Conservation (phyloP, 2,329 filamentous ascomycete species). For the Fusarium sp. region DNA sequence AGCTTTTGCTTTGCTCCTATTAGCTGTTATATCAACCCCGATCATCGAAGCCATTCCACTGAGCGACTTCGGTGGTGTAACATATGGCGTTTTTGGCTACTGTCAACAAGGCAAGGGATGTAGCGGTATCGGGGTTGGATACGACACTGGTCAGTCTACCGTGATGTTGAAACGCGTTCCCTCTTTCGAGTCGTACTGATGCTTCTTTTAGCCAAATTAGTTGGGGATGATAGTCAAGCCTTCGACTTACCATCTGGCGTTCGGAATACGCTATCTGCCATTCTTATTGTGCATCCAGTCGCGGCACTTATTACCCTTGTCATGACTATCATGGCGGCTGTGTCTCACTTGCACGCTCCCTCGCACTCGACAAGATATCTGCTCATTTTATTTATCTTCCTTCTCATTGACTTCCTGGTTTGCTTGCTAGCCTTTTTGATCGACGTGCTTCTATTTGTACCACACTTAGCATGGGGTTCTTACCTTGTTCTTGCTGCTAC, state of each 20-base stretch:
- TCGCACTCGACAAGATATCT: conserved; percentile 92
- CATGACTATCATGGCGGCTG: conserved; percentile 81
- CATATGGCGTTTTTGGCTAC: conserved; percentile 93
- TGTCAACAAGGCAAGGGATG: conserved; percentile 73
- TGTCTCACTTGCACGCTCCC: conserved; percentile 86
- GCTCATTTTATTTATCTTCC: conserved; percentile 84
- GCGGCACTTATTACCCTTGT: conserved; percentile 87
- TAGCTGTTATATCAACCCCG: conserved; percentile 91
- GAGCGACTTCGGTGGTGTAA: conserved; percentile 77
- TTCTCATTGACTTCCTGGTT: conserved; percentile 84
- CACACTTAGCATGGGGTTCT: conserved; percentile 92
- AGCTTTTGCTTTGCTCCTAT: conserved; percentile 85
- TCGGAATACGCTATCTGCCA: conserved; percentile 77
- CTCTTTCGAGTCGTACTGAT: conserved; percentile 19
- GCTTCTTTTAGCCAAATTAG: conserved; percentile 33
- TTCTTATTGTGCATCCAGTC: conserved; percentile 92
- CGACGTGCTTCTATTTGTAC: conserved; percentile 93
- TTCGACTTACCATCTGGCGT: conserved; percentile 67
- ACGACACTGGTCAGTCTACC: conserved; percentile 76
- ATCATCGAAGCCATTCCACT: conserved; percentile 87
- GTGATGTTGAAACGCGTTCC: not conserved
- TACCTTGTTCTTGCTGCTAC: conserved; percentile 93
- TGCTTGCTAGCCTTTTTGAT: conserved; percentile 89
- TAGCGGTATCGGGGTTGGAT: conserved; percentile 81
- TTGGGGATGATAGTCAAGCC: conserved; percentile 46